A percentile compares a stretch with the other conserved stretches of the same genome.
These are phyloP conservation scores for Pseudogymnoascus sp. DNA, from an alignment of 2,329 filamentous ascomycete species.

Conservation along the genomic window DNA sequence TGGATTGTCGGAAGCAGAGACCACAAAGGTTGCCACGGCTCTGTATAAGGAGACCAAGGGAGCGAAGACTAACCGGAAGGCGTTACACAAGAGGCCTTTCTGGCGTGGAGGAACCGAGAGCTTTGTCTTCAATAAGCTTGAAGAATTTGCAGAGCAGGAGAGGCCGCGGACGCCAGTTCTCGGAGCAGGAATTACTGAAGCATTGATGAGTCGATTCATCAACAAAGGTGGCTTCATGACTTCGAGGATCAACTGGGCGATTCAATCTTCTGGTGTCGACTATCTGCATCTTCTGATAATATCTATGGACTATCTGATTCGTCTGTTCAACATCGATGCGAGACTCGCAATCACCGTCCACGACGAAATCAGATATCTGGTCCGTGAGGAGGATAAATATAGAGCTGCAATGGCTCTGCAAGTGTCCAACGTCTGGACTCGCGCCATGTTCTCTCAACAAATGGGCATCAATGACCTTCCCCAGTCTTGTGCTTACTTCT, in stretches of 20 bases:
- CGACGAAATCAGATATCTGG: conserved; percentile 93
- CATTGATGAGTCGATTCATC: conserved; percentile 80
- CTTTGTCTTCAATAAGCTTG: conserved; percentile 95
- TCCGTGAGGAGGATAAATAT: conserved; percentile 79
- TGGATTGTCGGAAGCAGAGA: conserved; percentile 69
- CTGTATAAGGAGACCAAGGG: conserved; percentile 90
- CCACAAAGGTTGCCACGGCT: conserved; percentile 65
- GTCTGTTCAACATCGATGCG: conserved; percentile 77
- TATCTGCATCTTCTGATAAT: conserved; percentile 93
- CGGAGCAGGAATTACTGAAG: conserved; percentile 92
- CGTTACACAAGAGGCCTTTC: conserved; percentile 68
- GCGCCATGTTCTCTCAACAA: conserved; percentile 95
- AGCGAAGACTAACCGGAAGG: conserved; percentile 69
- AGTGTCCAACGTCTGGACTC: conserved; percentile 90
- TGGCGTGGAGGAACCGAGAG: conserved; percentile 97
- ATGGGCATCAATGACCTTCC: conserved; percentile 93
- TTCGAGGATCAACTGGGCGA: conserved; percentile 97
- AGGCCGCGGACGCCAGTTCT: conserved; percentile 83
- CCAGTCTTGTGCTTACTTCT: conserved; percentile 92
- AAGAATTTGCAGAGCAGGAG: conserved; percentile 96
- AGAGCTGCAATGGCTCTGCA: conserved; percentile 87
- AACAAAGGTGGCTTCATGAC: conserved; percentile 90
- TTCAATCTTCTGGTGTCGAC: conserved; percentile 94
- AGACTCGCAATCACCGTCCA: conserved; percentile 91
- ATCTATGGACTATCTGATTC: conserved; percentile 86